Evolutionary conservation across 2,329 filamentous ascomycete genomes (phyloP).

Genomic region (Massarina eburnea): DNA sequence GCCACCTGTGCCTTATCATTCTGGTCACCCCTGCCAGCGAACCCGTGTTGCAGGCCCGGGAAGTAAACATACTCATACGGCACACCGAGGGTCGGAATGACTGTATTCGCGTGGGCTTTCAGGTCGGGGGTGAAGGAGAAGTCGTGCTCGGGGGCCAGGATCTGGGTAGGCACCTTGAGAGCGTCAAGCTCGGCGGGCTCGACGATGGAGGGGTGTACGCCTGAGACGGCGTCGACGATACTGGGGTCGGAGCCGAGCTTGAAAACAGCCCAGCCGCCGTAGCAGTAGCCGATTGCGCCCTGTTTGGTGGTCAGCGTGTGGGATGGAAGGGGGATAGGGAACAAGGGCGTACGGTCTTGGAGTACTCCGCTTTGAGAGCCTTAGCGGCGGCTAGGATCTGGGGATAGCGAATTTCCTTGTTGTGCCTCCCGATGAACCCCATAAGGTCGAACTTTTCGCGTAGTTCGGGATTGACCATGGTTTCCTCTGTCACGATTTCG

Average conservation of each 20-base stretch:
- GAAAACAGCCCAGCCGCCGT: slow-evolving; percentile 45
- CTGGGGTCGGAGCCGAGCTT: slow-evolving; percentile 34
- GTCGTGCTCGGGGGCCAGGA: slow-evolving; percentile 34
- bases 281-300: slow-evolving; percentile 47
- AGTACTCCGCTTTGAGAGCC: slow-evolving; percentile 37
- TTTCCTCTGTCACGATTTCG: slow-evolving; percentile 31
- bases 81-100: slow-evolving; percentile 30
- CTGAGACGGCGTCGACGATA: slow-evolving; percentile 33
- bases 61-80: slow-evolving; percentile 40
- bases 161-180: slow-evolving; percentile 34
- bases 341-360: slow-evolving; percentile 39
- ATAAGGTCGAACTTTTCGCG: slow-evolving; percentile 43
- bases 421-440: slow-evolving; percentile 43
- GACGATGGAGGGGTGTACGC: slow-evolving; percentile 34
- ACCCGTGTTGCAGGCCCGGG: slow-evolving; percentile 35
- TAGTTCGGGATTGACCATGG: slow-evolving; percentile 28
- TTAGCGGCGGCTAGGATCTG: slow-evolving; percentile 42
- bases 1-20: slow-evolving; percentile 29
- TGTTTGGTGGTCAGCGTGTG: neutral
- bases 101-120: slow-evolving; percentile 30
- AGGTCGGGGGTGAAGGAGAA: slow-evolving; percentile 29
- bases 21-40: slow-evolving; percentile 32
- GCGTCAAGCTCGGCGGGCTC: slow-evolving; percentile 33
- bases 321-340: neutral
- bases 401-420: slow-evolving; percentile 41